Evolutionary conservation across 495 filamentous ascomycete genomes (phyloP).

Genomic region (Tricharina praecox): DNA sequence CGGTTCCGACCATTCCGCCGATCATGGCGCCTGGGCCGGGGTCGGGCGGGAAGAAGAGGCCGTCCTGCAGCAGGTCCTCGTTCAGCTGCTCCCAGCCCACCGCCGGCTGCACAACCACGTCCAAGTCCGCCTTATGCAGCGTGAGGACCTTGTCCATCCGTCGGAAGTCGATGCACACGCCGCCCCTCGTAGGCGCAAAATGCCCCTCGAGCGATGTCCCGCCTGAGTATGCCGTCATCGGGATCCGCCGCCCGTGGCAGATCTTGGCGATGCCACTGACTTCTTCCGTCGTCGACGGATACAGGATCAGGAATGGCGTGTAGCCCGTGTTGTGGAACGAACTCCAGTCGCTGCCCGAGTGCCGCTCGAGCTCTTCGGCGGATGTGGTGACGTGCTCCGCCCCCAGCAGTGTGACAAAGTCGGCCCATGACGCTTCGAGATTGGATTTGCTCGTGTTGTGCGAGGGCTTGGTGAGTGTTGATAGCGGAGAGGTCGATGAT

Average conservation of each 20-base stretch:
- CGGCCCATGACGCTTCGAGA: constrained; percentile 83
- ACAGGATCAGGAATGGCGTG: constrained; percentile 45
- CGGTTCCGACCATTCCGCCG: constrained; percentile 90
- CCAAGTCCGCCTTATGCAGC: constrained; percentile 57
- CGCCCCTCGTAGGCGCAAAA: constrained; percentile 54
- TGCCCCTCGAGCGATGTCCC: constrained; percentile 71
- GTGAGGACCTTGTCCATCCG: constrained; percentile 57
- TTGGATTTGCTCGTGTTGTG: constrained; percentile 59
- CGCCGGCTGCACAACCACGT: constrained; percentile 67
- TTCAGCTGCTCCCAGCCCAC: constrained; percentile 68
- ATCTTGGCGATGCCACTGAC: constrained; percentile 59
- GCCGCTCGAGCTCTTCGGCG: constrained; percentile 45
- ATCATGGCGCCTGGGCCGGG: constrained; percentile 75
- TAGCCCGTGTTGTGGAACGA: constrained; percentile 39
- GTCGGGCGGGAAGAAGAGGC: constrained; percentile 70
- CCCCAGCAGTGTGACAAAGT: constrained; percentile 73
- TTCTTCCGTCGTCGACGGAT: constrained; percentile 48
- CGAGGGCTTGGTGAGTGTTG: constrained; percentile 38
- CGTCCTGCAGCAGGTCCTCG: constrained; percentile 47
- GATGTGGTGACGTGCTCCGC: constrained; percentile 68
- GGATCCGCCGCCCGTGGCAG: constrained; percentile 51
- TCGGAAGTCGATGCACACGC: constrained; percentile 60
- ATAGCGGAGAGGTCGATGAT: constrained; percentile 57
- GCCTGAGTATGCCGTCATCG: constrained; percentile 50
- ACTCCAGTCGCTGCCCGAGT: constrained; percentile 79